These are phyloP conservation scores for Cytidiella melzeri DNA, from an alignment of 768 basidiomycete genomes.

Conservation along the genomic window DNA sequence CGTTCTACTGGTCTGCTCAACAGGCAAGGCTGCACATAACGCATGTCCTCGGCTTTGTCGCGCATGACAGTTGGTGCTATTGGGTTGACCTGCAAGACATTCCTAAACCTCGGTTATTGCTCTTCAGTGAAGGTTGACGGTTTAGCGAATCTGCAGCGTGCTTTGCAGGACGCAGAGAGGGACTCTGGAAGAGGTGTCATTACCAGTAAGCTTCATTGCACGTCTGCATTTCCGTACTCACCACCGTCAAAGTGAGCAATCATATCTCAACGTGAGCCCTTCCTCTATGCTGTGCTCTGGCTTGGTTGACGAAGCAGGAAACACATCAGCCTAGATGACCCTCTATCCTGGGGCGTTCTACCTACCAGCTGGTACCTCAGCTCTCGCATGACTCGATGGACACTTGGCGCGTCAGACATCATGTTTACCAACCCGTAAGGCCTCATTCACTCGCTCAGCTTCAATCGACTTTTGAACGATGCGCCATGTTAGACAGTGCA, in stretches of 20 bases:
- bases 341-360: slow-evolving; percentile 82
- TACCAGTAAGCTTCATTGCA: too few relatives aligned
- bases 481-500: slow-evolving; percentile 39
- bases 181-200: slow-evolving; percentile 56
- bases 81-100: slow-evolving; percentile 74
- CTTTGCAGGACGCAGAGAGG: slow-evolving; percentile 45
- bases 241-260: slow-evolving; percentile 83
- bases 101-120: slow-evolving; percentile 61
- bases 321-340: slow-evolving; percentile 64
- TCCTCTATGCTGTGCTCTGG: neutral
- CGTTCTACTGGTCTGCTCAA: too few relatives aligned
- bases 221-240: too few relatives aligned
- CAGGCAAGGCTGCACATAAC: too few relatives aligned
- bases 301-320: slow-evolving; percentile 3
- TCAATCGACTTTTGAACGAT: slow-evolving; percentile 7
- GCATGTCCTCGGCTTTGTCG: slow-evolving; percentile 31
- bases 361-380: slow-evolving; percentile 56
- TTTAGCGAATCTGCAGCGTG: slow-evolving; percentile 54
- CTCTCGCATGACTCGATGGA: slow-evolving; percentile 73
- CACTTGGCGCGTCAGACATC: slow-evolving; percentile 87
- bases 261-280: slow-evolving; percentile 82
- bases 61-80: slow-evolving; percentile 56
- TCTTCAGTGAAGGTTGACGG: slow-evolving; percentile 66
- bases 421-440: slow-evolving; percentile 91
- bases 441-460: neutral